phyloP scores from a whole-genome alignment of 2,329 filamentous ascomycete species.

The Penicillium sclerotiorum region DNA sequence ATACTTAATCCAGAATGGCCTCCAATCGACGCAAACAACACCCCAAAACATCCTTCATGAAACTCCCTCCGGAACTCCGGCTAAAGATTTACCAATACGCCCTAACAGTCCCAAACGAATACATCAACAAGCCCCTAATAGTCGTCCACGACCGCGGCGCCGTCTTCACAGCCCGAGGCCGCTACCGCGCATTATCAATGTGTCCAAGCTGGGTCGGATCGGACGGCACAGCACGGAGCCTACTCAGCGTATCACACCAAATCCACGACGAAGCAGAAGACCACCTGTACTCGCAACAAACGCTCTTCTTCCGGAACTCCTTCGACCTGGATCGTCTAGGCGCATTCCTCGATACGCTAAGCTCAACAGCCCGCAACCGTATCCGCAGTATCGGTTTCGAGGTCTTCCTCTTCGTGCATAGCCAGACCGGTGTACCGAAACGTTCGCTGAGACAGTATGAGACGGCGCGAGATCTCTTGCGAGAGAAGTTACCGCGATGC shows the following conservation, averaged over 20 bases:
- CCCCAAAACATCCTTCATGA: constrained; percentile 23
- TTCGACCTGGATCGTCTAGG: constrained; percentile 35
- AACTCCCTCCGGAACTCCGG: constrained; percentile 34
- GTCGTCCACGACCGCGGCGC: constrained; percentile 37
- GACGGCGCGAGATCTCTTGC: constrained; percentile 27
- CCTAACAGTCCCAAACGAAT: constrained; percentile 34
- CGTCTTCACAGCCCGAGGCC: constrained; percentile 33
- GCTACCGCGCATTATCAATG: constrained; percentile 36
- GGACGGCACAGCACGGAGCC: constrained; percentile 33
- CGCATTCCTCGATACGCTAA: constrained; percentile 37
- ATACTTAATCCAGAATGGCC: neutral
- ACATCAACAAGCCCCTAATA: constrained; percentile 36
- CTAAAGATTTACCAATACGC: constrained; percentile 40
- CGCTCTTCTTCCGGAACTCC: constrained; percentile 40
- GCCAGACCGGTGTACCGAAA: constrained; percentile 37
- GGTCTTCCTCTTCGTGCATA: constrained; percentile 40
- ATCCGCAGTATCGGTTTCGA: constrained; percentile 42
- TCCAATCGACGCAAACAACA: neutral
- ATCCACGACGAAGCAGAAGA: constrained; percentile 40
- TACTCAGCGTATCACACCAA: constrained; percentile 36
- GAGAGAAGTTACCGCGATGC: constrained; percentile 30
- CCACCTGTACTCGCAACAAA: constrained; percentile 37
- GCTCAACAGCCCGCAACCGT: constrained; percentile 30
- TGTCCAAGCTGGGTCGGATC: constrained; percentile 38
- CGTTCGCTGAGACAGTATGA: constrained; percentile 35